phyloP scores from a whole-genome alignment of 1,284 basidiomycete species.

The Fistulina hepatica region DNA sequence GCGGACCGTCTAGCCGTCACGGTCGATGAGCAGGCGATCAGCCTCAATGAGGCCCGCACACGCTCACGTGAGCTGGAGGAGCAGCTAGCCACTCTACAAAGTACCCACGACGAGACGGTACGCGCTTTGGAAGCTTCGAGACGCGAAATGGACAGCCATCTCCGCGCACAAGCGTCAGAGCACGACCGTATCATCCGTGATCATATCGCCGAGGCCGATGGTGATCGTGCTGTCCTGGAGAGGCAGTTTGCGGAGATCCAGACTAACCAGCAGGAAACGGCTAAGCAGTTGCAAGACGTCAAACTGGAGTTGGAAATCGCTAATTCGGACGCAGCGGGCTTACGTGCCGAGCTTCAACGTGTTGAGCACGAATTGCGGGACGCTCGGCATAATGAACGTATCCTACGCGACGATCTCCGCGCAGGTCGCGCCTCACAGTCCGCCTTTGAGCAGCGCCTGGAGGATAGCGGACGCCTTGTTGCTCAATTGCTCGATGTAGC shows the following conservation, averaged over 20 bases:
- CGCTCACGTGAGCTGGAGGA: slow-evolving; percentile 63
- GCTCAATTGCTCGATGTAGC: slow-evolving; percentile 68
- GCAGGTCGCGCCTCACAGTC: slow-evolving; percentile 50
- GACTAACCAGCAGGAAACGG: slow-evolving; percentile 46
- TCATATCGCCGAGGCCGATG: slow-evolving; percentile 84
- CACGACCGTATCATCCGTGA: slow-evolving; percentile 79
- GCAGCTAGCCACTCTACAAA: slow-evolving; percentile 56
- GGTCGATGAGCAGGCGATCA: slow-evolving; percentile 62
- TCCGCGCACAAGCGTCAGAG: slow-evolving; percentile 65
- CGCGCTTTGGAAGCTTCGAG: slow-evolving; percentile 55
- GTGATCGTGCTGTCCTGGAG: slow-evolving; percentile 81
- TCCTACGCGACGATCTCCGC: slow-evolving; percentile 52
- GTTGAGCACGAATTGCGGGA: slow-evolving; percentile 53
- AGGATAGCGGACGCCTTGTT: slow-evolving; percentile 48
- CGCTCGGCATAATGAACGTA: slow-evolving; percentile 46
- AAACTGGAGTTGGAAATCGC: slow-evolving; percentile 46
- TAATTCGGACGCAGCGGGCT: slow-evolving; percentile 50
- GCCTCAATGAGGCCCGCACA: slow-evolving; percentile 63
- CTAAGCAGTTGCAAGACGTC: slow-evolving; percentile 51
- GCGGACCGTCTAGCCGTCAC: slow-evolving; percentile 51
- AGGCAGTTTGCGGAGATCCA: slow-evolving; percentile 74
- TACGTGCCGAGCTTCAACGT: slow-evolving; percentile 63
- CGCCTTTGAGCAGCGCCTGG: slow-evolving; percentile 54
- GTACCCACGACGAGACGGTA: slow-evolving; percentile 58
- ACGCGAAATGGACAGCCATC: slow-evolving; percentile 63